Evolutionary conservation across 2,329 filamentous ascomycete genomes (phyloP).

Genomic region (Blastomyces emzantsi): DNA sequence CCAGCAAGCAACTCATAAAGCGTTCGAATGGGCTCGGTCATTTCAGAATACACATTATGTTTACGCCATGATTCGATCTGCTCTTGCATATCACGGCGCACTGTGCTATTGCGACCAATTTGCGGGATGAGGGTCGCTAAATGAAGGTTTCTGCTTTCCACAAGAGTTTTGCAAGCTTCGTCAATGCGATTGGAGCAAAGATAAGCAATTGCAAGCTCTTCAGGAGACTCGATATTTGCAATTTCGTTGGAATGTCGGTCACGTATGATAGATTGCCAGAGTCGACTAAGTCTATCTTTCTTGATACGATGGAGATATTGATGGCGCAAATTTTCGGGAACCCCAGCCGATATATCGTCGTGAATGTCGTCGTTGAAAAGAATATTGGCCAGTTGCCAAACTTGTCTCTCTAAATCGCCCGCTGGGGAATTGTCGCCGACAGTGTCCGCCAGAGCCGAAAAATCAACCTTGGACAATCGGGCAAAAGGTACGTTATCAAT

Average conservation of each 20-base stretch:
- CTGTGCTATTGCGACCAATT: conserved; percentile 62
- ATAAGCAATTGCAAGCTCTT: conserved; percentile 76
- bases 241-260: conserved; percentile 60
- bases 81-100: conserved; percentile 63
- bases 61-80: conserved; percentile 81
- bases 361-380: conserved; percentile 64
- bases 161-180: conserved; percentile 72
- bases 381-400: conserved; percentile 81
- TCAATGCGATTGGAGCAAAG: conserved; percentile 69
- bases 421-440: conserved; percentile 23
- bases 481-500: conserved; percentile 53
- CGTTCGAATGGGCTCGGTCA: conserved; percentile 71
- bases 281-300: conserved; percentile 39
- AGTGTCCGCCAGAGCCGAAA: conserved; percentile 26
- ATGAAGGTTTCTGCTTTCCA: conserved; percentile 68
- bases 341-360: conserved; percentile 37
- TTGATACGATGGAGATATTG: conserved; percentile 39
- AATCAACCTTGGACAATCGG: conserved; percentile 27
- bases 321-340: conserved; percentile 31
- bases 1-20: conserved; percentile 85
- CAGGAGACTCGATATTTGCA: conserved; percentile 54
- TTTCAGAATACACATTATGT: conserved; percentile 76
- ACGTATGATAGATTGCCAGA: conserved; percentile 39
- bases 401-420: conserved; percentile 34
- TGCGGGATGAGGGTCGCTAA: conserved; percentile 78